Base-by-base conservation (phyloP, 1,284 basidiomycete genomes). In the Tylopilus sp. region DNA sequence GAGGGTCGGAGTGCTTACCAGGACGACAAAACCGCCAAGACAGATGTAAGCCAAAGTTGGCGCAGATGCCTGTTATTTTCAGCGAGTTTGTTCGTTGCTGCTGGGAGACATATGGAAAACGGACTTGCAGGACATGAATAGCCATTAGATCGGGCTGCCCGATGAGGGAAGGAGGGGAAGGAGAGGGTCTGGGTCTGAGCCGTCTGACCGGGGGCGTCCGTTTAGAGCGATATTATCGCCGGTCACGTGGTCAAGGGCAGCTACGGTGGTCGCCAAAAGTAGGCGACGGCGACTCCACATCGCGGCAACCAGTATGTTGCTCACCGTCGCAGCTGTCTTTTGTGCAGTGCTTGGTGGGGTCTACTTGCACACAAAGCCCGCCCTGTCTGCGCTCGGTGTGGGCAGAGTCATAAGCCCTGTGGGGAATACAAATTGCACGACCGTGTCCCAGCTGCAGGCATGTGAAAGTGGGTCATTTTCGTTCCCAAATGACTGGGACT, bases 21-120 rank as follows among this genome's bases (percentile, higher is more conserved):
- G 69, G 23, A 89, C 85, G 6, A 84, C 79, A 61, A 91, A 91
- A n/a, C 84, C 87, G 6, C 88, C 86, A 0, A 93, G 69, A 52
- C 85, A 81, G 30, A 88, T 82, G 64, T 92, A 92, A 2, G 82
- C 78, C 48, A 81, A 57, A n/a, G 76, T 70, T 0, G 78, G 63
- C 13, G 69, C 60, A 6, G 78, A 73, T 1, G 79, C 68, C 82
- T 84, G 57, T 16, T 8, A 35, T 30, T 36, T 25, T 54, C 33
- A 43, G 49, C 44, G 38, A 48, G 53, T 58, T 54, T 60, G 53
- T 55, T 25, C 36, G 44, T 48, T 9, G 48, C 21, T 11, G 18
- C 6, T 4, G 23, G 18, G 15, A 15, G 15, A 16, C 10, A 35
- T 29, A n/a, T 29, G 18, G 35, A 43, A 18, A 13, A 65, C 63